A percentile compares a stretch with the other conserved stretches of the same genome.
phyloP scores from a whole-genome alignment of 805 yeast species.

The Ogataea trehaloabstinens region DNA sequence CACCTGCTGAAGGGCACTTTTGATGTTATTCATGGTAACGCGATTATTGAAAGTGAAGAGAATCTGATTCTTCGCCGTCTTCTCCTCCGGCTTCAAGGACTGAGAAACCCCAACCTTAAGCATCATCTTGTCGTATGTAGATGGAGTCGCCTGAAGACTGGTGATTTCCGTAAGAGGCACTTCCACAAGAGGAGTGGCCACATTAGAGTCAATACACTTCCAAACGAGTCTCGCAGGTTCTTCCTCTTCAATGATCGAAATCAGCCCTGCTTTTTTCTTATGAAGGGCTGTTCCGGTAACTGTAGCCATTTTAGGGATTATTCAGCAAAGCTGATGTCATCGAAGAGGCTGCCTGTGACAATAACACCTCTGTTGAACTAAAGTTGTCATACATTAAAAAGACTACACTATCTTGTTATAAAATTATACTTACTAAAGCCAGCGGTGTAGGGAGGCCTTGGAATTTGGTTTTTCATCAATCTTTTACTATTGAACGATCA shows the following conservation, averaged over 20 bases:
- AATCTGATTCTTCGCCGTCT: conserved; percentile 25
- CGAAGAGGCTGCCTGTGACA: too few relatives aligned
- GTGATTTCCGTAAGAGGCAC: conserved; percentile 41
- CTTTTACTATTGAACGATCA: too few relatives aligned
- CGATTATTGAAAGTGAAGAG: conserved; percentile 68
- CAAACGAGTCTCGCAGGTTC: conserved; percentile 55
- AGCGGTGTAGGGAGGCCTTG: too few relatives aligned
- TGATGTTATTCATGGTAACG: conserved; percentile 72
- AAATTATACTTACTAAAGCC: too few relatives aligned
- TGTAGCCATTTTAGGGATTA: conserved; percentile 11
- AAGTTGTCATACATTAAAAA: too few relatives aligned
- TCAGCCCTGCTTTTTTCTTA: conserved; percentile 55
- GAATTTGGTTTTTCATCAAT: too few relatives aligned
- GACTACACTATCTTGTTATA: too few relatives aligned
- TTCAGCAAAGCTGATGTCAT: too few relatives aligned
- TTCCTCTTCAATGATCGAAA: conserved; percentile 54
- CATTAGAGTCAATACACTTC: conserved; percentile 53
- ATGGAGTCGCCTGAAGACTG: conserved; percentile 67
- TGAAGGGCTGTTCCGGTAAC: conserved; percentile 51
- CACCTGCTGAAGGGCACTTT: conserved; percentile 62
- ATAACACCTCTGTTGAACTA: too few relatives aligned
- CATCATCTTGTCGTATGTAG: conserved; percentile 63
- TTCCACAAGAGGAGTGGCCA: conserved; percentile 38
- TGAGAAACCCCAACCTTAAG: conserved; percentile 44
- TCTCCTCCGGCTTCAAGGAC: conserved; percentile 35